A percentile compares a stretch with the other conserved stretches of the same genome.
Conservation (phyloP, 2,329 filamentous ascomycete genomes). For the Epicoccum nigrum region DNA sequence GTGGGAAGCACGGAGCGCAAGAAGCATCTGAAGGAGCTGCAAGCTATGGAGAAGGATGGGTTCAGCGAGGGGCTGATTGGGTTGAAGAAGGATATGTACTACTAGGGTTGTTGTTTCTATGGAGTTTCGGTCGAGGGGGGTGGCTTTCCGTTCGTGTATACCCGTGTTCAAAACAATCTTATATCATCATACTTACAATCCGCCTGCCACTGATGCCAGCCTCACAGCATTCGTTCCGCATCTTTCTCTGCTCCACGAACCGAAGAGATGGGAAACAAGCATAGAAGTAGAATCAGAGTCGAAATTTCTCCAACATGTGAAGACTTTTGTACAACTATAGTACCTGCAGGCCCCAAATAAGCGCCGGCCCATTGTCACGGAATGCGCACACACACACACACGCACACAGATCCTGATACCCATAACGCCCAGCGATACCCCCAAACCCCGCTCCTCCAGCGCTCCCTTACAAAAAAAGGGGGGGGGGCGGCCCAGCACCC, state of each 20-base stretch:
- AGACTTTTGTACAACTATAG: conserved; percentile 4
- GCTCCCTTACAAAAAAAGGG: too few species aligned
- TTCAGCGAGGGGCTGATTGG: conserved; percentile 42
- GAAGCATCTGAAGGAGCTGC: conserved; percentile 25
- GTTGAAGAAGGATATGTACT: conserved; percentile 38
- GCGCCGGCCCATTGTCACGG: too few species aligned
- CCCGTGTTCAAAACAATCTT: conserved; percentile 13
- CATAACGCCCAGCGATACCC: conserved; percentile 6
- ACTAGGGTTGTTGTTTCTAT: conserved; percentile 16
- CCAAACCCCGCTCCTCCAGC: too few species aligned
- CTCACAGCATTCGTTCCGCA: too few species aligned
- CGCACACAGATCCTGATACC: too few species aligned
- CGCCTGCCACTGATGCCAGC: too few species aligned
- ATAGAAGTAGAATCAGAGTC: neutral
- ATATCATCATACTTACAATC: too few species aligned
- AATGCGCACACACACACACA: too few species aligned
- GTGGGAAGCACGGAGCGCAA: conserved; percentile 31
- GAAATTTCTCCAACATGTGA: neutral
- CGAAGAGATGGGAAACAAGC: too few species aligned
- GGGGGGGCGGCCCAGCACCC: too few species aligned
- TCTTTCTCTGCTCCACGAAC: too few species aligned
- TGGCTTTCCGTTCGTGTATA: conserved; percentile 15
- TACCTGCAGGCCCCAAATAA: too few species aligned
- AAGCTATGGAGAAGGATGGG: conserved; percentile 34
- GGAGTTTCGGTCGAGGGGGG: neutral